Evolutionary conservation across 169 alveolate species (phyloP).

Genomic region (Plasmodium billcollinsi): DNA sequence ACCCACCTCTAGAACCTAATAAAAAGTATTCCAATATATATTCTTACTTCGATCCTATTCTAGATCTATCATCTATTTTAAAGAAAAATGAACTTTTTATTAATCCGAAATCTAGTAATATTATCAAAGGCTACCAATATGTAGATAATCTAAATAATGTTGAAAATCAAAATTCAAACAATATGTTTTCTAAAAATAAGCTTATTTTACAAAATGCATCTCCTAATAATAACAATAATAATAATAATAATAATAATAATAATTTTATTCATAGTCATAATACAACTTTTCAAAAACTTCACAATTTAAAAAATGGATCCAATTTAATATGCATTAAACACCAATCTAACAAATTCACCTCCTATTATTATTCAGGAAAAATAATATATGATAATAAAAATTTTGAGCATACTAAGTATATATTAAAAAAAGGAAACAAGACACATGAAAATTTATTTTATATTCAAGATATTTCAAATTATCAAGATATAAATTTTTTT

Average conservation of each 20-base stretch:
- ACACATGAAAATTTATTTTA: constrained; percentile 29
- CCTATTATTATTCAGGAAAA: constrained; percentile 23
- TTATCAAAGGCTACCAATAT: not conserved
- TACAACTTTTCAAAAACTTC: constrained; percentile 9
- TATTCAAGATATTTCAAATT: constrained; percentile 8
- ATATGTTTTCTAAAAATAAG: not conserved
- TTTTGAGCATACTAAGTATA: constrained; percentile 7
- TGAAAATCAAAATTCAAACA: too few species aligned
- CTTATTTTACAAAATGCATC: too few species aligned
- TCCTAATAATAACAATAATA: not conserved
- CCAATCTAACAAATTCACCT: not conserved
- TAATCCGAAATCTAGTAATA: not conserved
- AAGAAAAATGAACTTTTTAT: not conserved
- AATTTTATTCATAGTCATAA: not conserved
- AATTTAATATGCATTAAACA: constrained; percentile 44
- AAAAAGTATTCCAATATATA: constrained; percentile 6
- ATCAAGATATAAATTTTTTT: not conserved
- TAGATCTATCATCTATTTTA: constrained; percentile 9
- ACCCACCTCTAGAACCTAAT: constrained; percentile 2
- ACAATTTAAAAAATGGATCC: constrained; percentile 39
- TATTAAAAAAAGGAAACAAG: constrained; percentile 14
- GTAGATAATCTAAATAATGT: too few species aligned
- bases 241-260: not conserved
- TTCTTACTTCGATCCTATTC: constrained; percentile 15
- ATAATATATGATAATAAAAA: constrained; percentile 21